A percentile compares a stretch with the other conserved stretches of the same genome.
Evolutionary conservation across 371 early-diverging fungal species (phyloP).

Genomic region (Rozella allomycis): DNA sequence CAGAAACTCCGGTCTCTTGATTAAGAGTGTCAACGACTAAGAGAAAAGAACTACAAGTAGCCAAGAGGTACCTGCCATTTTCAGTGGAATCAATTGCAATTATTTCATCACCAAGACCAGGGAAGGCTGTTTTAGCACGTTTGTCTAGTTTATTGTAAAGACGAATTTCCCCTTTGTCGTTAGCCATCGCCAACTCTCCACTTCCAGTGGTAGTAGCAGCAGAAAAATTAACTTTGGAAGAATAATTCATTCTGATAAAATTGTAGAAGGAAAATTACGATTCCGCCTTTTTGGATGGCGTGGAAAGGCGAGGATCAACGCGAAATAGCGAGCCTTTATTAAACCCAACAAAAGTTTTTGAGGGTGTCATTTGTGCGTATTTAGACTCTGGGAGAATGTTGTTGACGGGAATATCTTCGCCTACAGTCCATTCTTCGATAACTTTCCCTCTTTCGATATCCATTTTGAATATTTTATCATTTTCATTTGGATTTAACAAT

Average conservation of each 20-base stretch:
- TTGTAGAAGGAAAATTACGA: too few relatives aligned
- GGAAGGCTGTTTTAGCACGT: slow-evolving; percentile 67
- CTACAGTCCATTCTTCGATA: slow-evolving; percentile 72
- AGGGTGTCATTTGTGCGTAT: slow-evolving; percentile 42
- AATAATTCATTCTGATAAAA: slow-evolving; percentile 37
- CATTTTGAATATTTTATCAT: slow-evolving; percentile 51
- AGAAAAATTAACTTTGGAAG: slow-evolving; percentile 40
- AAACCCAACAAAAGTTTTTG: slow-evolving; percentile 55
- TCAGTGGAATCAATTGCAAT: slow-evolving; percentile 72
- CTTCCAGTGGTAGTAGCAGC: slow-evolving; percentile 49
- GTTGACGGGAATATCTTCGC: slow-evolving; percentile 26
- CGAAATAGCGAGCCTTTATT: slow-evolving; percentile 57
- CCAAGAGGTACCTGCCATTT: slow-evolving; percentile 61
- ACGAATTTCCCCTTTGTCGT: slow-evolving; percentile 70
- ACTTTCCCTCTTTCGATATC: slow-evolving; percentile 77
- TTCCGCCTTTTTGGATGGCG: too few relatives aligned
- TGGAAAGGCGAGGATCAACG: slow-evolving; percentile 66
- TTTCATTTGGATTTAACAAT: slow-evolving; percentile 37
- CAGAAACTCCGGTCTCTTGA: slow-evolving; percentile 21
- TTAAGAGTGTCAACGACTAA: slow-evolving; percentile 42
- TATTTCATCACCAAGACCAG: slow-evolving; percentile 71
- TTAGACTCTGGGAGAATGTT: slow-evolving; percentile 51
- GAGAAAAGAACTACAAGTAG: slow-evolving; percentile 71
- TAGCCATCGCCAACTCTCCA: slow-evolving; percentile 66
- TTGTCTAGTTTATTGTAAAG: slow-evolving; percentile 56